Conservation (phyloP, 2,329 filamentous ascomycete genomes). For the Neofusicoccum kwambonambiense region DNA sequence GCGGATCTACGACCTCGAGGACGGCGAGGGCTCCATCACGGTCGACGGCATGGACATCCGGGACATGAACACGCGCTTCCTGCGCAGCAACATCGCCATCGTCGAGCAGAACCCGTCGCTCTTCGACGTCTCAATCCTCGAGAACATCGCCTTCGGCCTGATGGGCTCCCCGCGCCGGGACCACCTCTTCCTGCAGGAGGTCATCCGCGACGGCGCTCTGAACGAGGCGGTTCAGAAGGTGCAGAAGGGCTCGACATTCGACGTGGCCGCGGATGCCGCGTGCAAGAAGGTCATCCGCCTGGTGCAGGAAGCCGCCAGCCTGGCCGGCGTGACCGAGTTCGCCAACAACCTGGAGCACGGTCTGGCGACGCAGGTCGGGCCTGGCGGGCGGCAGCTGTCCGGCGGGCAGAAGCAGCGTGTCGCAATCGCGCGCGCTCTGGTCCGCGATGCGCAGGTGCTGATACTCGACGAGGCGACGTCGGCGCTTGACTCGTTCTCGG, state of each 20-base stretch:
- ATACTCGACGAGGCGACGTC: conserved; percentile 33
- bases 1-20: conserved; percentile 41
- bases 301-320: background rate
- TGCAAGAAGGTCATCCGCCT: background rate
- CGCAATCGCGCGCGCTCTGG: conserved; percentile 85
- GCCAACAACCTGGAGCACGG: conserved; percentile 41
- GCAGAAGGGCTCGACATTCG: conserved; percentile 44
- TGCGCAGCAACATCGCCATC: conserved; percentile 38
- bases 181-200: background rate
- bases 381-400: conserved; percentile 76
- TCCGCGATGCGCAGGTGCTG: conserved; percentile 86
- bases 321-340: background rate
- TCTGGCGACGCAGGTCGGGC: conserved; percentile 78
- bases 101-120: conserved; percentile 55
- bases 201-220: background rate
- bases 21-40: conserved; percentile 25
- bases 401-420: conserved; percentile 95
- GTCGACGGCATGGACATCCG: conserved; percentile 41
- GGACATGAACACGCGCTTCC: conserved; percentile 36
- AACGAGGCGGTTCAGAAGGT: conserved; percentile 20
- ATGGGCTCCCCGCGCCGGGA: background rate
- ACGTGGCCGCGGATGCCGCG: background rate
- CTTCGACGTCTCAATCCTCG: conserved; percentile 52
- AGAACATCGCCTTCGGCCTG: conserved; percentile 55
- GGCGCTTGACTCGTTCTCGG: conserved; percentile 30